Percentiles rank a stretch among this genome's conserved stretches.
Evolutionary conservation across 495 filamentous ascomycete genomes (phyloP).

Genomic region (Penicillium odoratum): DNA sequence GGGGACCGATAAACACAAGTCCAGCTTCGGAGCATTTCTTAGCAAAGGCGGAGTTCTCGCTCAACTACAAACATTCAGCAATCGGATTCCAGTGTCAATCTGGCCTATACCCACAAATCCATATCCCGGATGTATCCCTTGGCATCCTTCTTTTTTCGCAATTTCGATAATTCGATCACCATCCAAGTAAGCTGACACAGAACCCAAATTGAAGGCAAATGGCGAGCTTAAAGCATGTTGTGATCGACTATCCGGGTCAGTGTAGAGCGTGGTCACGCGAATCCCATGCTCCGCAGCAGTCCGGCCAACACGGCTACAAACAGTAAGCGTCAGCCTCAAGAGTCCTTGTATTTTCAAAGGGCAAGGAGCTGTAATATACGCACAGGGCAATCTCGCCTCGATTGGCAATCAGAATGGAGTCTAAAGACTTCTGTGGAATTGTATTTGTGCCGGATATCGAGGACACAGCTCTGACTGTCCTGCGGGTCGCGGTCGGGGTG

Average conservation of each 20-base stretch:
- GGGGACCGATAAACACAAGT: constrained; percentile 91
- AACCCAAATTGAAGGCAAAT: constrained; percentile 77
- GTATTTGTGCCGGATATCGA: constrained; percentile 29
- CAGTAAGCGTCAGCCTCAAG: constrained; percentile 1
- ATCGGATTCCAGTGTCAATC: background rate
- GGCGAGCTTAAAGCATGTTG: constrained; percentile 88
- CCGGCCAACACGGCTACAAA: constrained; percentile 69
- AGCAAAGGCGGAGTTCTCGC: constrained; percentile 92
- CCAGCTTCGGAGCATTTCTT: constrained; percentile 86
- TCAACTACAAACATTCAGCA: constrained; percentile 43
- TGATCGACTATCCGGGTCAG: constrained; percentile 80
- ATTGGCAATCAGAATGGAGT: constrained; percentile 92
- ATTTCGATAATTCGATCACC: constrained; percentile 86
- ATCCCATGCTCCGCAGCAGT: constrained; percentile 89
- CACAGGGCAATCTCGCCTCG: constrained; percentile 93
- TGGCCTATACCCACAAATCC: constrained; percentile 68
- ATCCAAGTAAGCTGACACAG: constrained; percentile 83
- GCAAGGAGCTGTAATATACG: constrained; percentile 8
- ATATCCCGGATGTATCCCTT: constrained; percentile 94
- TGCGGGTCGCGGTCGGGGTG: constrained; percentile 34
- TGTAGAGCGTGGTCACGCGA: constrained; percentile 91
- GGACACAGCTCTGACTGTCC: constrained; percentile 37
- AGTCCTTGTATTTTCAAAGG: no score
- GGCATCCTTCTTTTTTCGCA: constrained; percentile 80
- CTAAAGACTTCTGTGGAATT: constrained; percentile 52